Evolutionary conservation across 2,329 filamentous ascomycete genomes (phyloP).

Genomic region (Microdochium bolleyi): DNA sequence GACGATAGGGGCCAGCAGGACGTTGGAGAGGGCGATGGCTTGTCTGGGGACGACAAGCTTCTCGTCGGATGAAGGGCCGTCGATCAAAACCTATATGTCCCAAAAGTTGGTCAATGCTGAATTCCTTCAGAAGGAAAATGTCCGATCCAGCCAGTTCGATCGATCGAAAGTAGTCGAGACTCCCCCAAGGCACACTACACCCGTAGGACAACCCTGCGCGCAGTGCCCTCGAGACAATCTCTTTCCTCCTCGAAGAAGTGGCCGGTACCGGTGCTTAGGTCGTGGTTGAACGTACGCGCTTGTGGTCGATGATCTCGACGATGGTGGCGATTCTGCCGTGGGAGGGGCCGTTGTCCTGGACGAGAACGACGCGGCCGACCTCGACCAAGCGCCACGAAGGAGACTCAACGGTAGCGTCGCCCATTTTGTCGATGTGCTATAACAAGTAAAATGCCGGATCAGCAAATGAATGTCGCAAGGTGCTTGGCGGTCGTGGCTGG

Average conservation of each 20-base stretch:
- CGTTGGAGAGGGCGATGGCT: slow-evolving; percentile 69
- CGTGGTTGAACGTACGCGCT: slow-evolving; percentile 72
- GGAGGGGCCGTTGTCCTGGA: slow-evolving; percentile 71
- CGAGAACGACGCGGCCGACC: slow-evolving; percentile 93
- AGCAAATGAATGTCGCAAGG: neutral
- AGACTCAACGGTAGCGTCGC: slow-evolving; percentile 73
- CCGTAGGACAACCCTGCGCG: neutral
- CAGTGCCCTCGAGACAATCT: neutral
- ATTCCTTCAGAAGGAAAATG: slow-evolving; percentile 5
- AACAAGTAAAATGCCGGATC: slow-evolving; percentile 12
- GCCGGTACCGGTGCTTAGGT: slow-evolving; percentile 2
- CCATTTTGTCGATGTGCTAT: slow-evolving; percentile 64
- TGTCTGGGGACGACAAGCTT: slow-evolving; percentile 80
- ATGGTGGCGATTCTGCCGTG: slow-evolving; percentile 84
- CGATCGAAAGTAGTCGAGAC: neutral
- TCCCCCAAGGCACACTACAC: neutral
- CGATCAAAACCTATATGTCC: slow-evolving; percentile 73
- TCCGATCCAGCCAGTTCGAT: neutral
- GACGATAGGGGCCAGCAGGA: slow-evolving; percentile 84
- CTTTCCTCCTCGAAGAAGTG: slow-evolving; percentile 3
- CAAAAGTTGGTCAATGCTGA: slow-evolving; percentile 17
- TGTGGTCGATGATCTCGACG: slow-evolving; percentile 99
- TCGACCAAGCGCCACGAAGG: slow-evolving; percentile 93
- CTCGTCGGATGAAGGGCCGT: slow-evolving; percentile 81
- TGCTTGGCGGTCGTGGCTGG: neutral